A percentile compares a stretch with the other conserved stretches of the same genome.
Evolutionary conservation across 2,329 filamentous ascomycete species (phyloP).

Genomic region (Apiospora aurea): DNA sequence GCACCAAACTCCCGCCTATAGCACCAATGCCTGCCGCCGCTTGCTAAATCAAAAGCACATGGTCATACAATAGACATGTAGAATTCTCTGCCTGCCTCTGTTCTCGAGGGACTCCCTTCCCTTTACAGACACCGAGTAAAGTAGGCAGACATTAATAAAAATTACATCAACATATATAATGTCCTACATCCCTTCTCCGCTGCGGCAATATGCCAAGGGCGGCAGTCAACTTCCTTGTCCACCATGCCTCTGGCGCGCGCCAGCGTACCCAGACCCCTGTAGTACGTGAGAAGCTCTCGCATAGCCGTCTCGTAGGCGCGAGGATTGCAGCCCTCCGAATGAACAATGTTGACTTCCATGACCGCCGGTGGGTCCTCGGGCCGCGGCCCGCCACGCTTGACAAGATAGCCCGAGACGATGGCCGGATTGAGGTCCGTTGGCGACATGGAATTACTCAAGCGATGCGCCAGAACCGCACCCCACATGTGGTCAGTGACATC

Average conservation of each 20-base stretch:
- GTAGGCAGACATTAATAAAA: neutral
- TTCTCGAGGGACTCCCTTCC: neutral
- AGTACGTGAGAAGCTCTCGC: constrained; percentile 74
- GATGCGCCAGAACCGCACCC: constrained; percentile 74
- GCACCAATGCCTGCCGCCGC: constrained; percentile 13
- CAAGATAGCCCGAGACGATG: constrained; percentile 69
- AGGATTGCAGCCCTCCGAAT: constrained; percentile 59
- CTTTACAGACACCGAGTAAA: neutral
- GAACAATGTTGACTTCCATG: constrained; percentile 71
- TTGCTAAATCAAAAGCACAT: neutral
- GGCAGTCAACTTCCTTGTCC: constrained; percentile 64
- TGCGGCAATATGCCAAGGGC: constrained; percentile 80
- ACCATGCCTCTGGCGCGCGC: constrained; percentile 71
- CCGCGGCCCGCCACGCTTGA: constrained; percentile 66
- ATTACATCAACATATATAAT: constrained; percentile 18
- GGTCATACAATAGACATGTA: constrained; percentile 5
- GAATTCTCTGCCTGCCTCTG: neutral
- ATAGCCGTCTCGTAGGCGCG: constrained; percentile 69
- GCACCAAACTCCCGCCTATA: constrained; percentile 16
- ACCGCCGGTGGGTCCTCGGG: constrained; percentile 64
- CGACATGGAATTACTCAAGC: constrained; percentile 65
- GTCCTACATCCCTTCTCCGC: constrained; percentile 64
- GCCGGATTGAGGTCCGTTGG: constrained; percentile 63
- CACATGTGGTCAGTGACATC: constrained; percentile 79
- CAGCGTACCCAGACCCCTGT: constrained; percentile 71